Percentiles rank a stretch among this genome's conserved stretches.
phyloP scores from a whole-genome alignment of 2,329 filamentous ascomycete genomes.

The Talaromyces sp. region DNA sequence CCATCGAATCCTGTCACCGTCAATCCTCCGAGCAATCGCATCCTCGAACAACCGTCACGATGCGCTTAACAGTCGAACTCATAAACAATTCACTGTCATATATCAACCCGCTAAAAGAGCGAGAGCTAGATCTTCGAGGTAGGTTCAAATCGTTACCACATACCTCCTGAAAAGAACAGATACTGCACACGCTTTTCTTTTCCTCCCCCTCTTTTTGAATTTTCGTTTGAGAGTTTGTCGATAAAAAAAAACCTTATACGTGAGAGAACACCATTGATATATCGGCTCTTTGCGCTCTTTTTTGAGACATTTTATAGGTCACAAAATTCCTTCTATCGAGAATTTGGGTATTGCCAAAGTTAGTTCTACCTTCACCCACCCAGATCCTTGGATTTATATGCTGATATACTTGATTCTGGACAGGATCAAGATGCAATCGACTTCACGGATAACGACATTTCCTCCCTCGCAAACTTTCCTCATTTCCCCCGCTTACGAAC shows the following conservation, averaged over 20 bases:
- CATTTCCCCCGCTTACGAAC: slow-evolving; percentile 83
- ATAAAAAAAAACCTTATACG: slow-evolving; percentile 28
- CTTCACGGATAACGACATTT: slow-evolving; percentile 97
- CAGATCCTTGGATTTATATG: neutral
- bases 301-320: slow-evolving; percentile 62
- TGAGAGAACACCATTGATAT: slow-evolving; percentile 73
- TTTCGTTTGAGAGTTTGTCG: neutral
- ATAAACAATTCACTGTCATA: slow-evolving; percentile 94
- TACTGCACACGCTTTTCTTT: slow-evolving; percentile 70
- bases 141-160: slow-evolving; percentile 56
- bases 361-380: slow-evolving; percentile 38
- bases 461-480: slow-evolving; percentile 84
- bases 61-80: slow-evolving; percentile 94
- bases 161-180: slow-evolving; percentile 78
- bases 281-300: slow-evolving; percentile 54
- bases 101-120: slow-evolving; percentile 97
- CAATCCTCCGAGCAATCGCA: neutral
- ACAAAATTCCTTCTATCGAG: slow-evolving; percentile 96
- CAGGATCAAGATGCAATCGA: slow-evolving; percentile 96
- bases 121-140: slow-evolving; percentile 99
- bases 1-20: neutral
- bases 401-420: neutral
- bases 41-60: slow-evolving; percentile 41
- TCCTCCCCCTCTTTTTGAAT: slow-evolving; percentile 23
- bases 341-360: slow-evolving; percentile 94